Evolutionary conservation across 306 rosid genomes (phyloP), one percentile per base, ranked within the genome.

Genomic region (Spatholobus suberectus): DNA sequence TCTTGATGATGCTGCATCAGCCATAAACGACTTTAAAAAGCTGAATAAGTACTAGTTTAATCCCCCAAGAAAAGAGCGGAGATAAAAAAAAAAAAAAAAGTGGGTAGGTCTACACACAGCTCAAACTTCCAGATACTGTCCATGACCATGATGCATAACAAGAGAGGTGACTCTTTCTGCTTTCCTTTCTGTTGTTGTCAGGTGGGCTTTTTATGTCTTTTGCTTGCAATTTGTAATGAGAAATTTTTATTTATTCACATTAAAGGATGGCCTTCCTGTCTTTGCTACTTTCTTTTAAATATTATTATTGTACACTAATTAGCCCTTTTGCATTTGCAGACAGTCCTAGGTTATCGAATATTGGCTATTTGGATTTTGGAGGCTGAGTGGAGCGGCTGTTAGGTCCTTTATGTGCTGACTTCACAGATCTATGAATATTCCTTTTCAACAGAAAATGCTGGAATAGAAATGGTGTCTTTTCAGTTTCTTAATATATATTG

Each of bases 1-100:
- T 96, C 99, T 96, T 93, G 99, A 96, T 96, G 99, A 96, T 96
- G 99, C 98, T 93, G 98, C 99, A 93, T 92, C 96, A 57, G 97
- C 98, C 90, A 91, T 89, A 76, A 88, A 92, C 88, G 92, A 81
- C 97, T 92, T 70, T 76, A 71, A 54, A 84, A 79, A 79, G 63
- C 51, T 68, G 55, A 6, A 27, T 8, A 18, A 40, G 61, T 79
- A 44, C 52, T 69, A 15, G 63, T 49, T 81, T 5, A 55, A 20
- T 15, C 21, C 43, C 24, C 24, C 46, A 61, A 62, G 8, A 18
- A 29, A 47, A 63, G 49, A 63, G 49, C 5, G 58, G 54, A 51
- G 24, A 26, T 6, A 2, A 47, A 23, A 38, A 11, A 77, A n/a
- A 3, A 15, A 15, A 51, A 18, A 46, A 44, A 8, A 20, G 26